A percentile compares a stretch with the other conserved stretches of the same genome.
Conservation (phyloP, 768 basidiomycete genomes). For the Phlebiopsis flavidoalba region DNA sequence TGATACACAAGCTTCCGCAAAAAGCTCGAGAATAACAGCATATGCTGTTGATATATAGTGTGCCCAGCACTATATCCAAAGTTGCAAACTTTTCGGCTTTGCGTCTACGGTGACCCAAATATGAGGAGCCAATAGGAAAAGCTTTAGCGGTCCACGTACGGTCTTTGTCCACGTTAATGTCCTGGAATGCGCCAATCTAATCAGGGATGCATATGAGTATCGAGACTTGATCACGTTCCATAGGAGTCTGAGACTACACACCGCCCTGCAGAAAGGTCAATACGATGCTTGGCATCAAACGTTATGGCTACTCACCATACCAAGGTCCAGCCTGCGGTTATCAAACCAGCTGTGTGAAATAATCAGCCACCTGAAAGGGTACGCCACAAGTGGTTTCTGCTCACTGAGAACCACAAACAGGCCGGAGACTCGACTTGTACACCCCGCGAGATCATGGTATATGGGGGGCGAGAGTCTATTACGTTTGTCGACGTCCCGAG, state of each 20-base stretch:
- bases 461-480: conserved; percentile 36
- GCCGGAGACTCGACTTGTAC: conserved; percentile 55
- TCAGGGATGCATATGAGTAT: not conserved
- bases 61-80: conserved; percentile 56
- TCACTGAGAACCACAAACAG: conserved; percentile 45
- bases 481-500: not conserved
- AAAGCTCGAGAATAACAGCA: conserved; percentile 47
- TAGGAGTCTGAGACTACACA: not conserved
- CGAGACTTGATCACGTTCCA: not conserved
- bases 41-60: conserved; percentile 46
- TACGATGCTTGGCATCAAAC: not conserved
- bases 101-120: conserved; percentile 17
- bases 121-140: not conserved
- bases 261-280: not conserved
- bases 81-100: conserved; percentile 41
- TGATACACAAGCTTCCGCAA: conserved; percentile 52
- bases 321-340: conserved; percentile 56
- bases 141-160: conserved; percentile 34
- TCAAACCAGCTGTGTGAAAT: conserved; percentile 28
- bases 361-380: not conserved
- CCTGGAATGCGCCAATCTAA: conserved; percentile 54
- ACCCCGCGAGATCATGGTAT: conserved; percentile 53
- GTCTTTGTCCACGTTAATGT: conserved; percentile 38
- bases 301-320: conserved; percentile 45
- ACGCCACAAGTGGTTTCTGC: conserved; percentile 1